A percentile compares a stretch with the other conserved stretches of the same genome.
Conservation (phyloP, 1,284 basidiomycete species). For the Pyrrhoderma noxium region DNA sequence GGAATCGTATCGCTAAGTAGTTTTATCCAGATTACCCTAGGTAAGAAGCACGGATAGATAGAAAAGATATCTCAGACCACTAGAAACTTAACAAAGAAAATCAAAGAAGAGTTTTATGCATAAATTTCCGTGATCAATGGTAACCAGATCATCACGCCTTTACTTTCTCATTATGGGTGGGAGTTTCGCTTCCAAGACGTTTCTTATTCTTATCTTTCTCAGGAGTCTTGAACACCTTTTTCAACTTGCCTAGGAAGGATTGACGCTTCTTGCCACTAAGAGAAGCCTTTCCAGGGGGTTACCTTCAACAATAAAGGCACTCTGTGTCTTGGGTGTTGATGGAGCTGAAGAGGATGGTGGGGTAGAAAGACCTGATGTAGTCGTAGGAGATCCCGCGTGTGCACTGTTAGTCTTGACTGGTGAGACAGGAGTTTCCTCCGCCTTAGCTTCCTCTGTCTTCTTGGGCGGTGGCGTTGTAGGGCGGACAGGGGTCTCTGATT, state of each 20-base stretch:
- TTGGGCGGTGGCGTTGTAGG: constrained; percentile 14
- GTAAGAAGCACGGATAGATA: too few species aligned
- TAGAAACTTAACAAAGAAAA: too few species aligned
- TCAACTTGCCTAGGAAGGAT: constrained; percentile 25
- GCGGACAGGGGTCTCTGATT: constrained; percentile 5
- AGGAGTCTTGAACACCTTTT: constrained; percentile 20
- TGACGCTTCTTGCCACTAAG: constrained; percentile 24
- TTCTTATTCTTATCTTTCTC: constrained; percentile 13
- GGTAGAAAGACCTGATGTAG: constrained; percentile 6
- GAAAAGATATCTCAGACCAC: too few species aligned
- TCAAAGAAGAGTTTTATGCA: too few species aligned
- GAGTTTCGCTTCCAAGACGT: neutral
- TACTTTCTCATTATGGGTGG: neutral
- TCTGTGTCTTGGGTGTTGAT: constrained; percentile 15
- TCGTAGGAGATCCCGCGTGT: neutral
- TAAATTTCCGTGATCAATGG: too few species aligned
- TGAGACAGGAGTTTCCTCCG: constrained; percentile 5
- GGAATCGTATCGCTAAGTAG: too few species aligned
- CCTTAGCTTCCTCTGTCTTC: neutral
- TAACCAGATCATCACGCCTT: neutral
- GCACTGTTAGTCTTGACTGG: constrained; percentile 10
- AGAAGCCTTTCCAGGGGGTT: constrained; percentile 13
- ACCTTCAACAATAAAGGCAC: constrained; percentile 5
- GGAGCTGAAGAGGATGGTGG: constrained; percentile 14
- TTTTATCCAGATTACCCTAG: too few species aligned